Evolutionary conservation across 1,139 yeast species (phyloP).

Genomic region (Pichia sp.): DNA sequence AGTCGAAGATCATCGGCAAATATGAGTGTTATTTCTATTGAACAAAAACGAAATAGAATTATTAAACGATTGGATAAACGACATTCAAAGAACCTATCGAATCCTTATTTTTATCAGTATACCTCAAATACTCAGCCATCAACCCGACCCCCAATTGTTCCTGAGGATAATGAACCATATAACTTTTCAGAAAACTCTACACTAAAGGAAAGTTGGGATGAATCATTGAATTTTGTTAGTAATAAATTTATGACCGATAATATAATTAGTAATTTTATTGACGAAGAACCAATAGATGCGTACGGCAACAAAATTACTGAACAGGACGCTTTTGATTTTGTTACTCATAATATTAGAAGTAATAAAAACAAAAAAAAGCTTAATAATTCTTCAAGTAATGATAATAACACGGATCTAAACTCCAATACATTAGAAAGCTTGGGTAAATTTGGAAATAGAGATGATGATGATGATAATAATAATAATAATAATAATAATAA

Average conservation of each 20-base stretch:
- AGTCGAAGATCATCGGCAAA: conserved; percentile 7
- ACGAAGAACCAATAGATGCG: neutral
- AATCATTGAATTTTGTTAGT: conserved; percentile 1
- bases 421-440: too few relatives aligned
- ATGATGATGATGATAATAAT: neutral
- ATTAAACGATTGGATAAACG: conserved; percentile 6
- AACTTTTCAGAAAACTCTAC: neutral
- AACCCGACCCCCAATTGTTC: conserved; percentile 5
- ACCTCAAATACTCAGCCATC: conserved; percentile 5
- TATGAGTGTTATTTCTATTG: conserved; percentile 5
- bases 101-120: conserved; percentile 15
- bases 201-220: neutral
- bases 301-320: neutral
- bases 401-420: too few relatives aligned
- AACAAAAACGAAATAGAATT: conserved; percentile 7
- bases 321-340: neutral
- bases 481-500: neutral
- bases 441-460: too few relatives aligned
- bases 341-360: neutral
- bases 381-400: too few relatives aligned
- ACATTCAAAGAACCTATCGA: conserved; percentile 10
- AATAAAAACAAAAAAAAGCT: neutral
- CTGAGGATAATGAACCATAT: neutral
- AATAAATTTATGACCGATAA: neutral
- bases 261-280: neutral